Evolutionary conservation across 1,139 yeast species (phyloP).

Genomic region (Starmera stellimalicola): DNA sequence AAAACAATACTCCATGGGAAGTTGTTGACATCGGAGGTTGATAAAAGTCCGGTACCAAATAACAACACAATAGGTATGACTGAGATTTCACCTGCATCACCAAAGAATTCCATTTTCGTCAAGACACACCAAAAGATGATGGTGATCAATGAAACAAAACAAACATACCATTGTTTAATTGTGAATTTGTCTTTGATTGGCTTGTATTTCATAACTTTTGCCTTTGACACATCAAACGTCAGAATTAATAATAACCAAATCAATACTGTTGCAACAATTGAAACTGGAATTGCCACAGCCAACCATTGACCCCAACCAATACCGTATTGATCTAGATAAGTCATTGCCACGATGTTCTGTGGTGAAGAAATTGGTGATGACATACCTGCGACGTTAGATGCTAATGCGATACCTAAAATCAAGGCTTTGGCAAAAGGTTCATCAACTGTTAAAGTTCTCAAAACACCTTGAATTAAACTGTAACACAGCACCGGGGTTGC

Average conservation of each 20-base stretch:
- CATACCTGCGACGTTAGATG: constrained; percentile 71
- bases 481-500: constrained; percentile 73
- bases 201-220: constrained; percentile 35
- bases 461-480: constrained; percentile 54
- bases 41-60: constrained; percentile 60
- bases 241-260: constrained; percentile 51
- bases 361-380: constrained; percentile 78
- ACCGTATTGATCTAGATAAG: constrained; percentile 54
- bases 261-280: constrained; percentile 41
- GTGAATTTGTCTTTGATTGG: constrained; percentile 54
- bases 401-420: constrained; percentile 62
- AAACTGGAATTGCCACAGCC: constrained; percentile 57
- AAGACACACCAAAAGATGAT: constrained; percentile 67
- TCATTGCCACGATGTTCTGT: constrained; percentile 67
- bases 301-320: constrained; percentile 73
- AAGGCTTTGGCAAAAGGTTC: constrained; percentile 55
- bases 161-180: constrained; percentile 54
- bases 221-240: constrained; percentile 41
- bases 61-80: constrained; percentile 55
- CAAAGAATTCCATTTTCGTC: constrained; percentile 46
- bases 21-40: constrained; percentile 58
- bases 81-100: constrained; percentile 66
- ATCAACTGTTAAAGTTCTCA: constrained; percentile 53
- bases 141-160: constrained; percentile 40
- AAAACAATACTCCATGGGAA: constrained; percentile 74